A percentile compares a stretch with the other conserved stretches of the same genome.
phyloP scores from a whole-genome alignment of 176 grass and related monocot genomes.

The Ampelocalamus luodianensis region DNA sequence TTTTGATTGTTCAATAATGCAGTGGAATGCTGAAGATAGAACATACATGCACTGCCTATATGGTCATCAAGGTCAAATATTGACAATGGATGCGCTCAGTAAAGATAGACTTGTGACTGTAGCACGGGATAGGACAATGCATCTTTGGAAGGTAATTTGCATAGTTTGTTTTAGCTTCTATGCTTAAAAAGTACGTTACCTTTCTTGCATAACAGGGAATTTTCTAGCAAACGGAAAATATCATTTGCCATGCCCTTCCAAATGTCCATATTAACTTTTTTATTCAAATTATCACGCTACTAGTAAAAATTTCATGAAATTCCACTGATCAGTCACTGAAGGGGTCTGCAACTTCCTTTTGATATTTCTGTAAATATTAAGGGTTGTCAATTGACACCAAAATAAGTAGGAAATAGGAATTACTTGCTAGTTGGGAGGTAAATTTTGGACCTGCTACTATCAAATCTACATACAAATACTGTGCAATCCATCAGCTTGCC shows the following conservation, averaged over 20 bases:
- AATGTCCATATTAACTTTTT: too few species aligned
- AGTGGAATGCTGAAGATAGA: conserved; percentile 80
- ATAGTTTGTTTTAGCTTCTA: background rate
- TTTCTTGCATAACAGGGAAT: background rate
- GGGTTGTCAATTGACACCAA: background rate
- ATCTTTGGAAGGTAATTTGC: conserved; percentile 70
- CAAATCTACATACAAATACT: background rate
- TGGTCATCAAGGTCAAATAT: conserved; percentile 76
- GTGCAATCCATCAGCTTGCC: background rate
- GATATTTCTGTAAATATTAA: background rate
- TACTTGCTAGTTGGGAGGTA: background rate
- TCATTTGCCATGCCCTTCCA: background rate
- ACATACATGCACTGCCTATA: conserved; percentile 76
- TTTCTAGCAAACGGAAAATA: background rate
- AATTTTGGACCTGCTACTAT: too few species aligned
- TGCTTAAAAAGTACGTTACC: background rate
- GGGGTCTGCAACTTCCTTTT: background rate
- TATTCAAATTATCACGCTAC: too few species aligned
- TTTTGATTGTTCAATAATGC: conserved; percentile 72
- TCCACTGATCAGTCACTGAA: background rate
- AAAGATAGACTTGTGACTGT: conserved; percentile 75
- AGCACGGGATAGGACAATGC: conserved; percentile 72
- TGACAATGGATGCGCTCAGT: conserved; percentile 62
- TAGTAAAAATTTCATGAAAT: background rate
- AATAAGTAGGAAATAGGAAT: background rate